phyloP scores from a whole-genome alignment of 768 basidiomycete species.

The Boletus bicolor region DNA sequence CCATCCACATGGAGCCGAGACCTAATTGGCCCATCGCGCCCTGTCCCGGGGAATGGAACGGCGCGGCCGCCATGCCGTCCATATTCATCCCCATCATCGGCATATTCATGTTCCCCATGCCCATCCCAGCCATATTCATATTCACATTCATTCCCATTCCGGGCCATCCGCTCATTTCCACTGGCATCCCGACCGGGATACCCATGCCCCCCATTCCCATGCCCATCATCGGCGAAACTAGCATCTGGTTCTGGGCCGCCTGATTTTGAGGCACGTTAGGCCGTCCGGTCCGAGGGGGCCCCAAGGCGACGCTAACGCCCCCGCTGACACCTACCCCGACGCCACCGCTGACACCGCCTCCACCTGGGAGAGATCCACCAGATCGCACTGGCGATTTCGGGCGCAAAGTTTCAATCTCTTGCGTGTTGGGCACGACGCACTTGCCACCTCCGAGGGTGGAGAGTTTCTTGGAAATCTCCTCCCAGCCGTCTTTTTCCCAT shows the following conservation, averaged over 20 bases:
- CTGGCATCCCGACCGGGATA: constrained; percentile 35
- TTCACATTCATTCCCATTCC: constrained; percentile 39
- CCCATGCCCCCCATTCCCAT: constrained; percentile 43
- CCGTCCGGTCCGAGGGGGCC: constrained; percentile 15
- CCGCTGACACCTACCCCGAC: constrained; percentile 24
- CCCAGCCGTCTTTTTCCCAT: constrained; percentile 68
- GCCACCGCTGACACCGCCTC: constrained; percentile 26
- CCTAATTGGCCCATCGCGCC: constrained; percentile 24
- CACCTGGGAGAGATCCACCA: constrained; percentile 28
- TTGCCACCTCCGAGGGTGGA: constrained; percentile 46
- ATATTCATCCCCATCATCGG: constrained; percentile 42
- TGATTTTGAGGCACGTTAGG: constrained; percentile 17
- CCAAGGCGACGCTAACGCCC: constrained; percentile 17
- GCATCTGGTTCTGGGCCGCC: constrained; percentile 24
- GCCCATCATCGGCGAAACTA: constrained; percentile 42
- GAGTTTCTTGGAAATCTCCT: constrained; percentile 54
- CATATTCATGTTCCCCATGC: constrained; percentile 38
- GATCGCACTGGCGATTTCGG: constrained; percentile 78
- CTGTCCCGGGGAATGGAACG: constrained; percentile 23
- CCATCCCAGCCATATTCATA: constrained; percentile 40
- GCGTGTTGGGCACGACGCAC: constrained; percentile 64
- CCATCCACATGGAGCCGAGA: constrained; percentile 35
- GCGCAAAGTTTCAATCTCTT: constrained; percentile 79
- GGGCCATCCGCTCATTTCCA: constrained; percentile 34
- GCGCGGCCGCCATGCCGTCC: constrained; percentile 28